phyloP scores from a whole-genome alignment of 495 filamentous ascomycete genomes.

The Talaromyces wortmannii region DNA sequence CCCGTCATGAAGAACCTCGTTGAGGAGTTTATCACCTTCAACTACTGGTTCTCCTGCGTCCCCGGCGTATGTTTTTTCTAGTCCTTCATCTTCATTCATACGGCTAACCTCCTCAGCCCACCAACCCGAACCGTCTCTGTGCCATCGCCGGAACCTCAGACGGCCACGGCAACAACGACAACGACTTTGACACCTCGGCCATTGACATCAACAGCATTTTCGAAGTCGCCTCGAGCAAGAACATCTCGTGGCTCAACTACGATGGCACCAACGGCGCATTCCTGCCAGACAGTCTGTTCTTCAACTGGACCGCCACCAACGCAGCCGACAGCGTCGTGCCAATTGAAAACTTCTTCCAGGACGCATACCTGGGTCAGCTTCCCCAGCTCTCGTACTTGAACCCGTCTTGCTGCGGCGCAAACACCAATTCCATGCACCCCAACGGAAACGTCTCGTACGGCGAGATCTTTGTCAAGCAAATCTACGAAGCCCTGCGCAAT shows the following conservation, averaged over 20 bases:
- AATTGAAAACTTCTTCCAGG: constrained; percentile 26
- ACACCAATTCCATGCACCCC: constrained; percentile 43
- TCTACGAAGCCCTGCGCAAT: constrained; percentile 41
- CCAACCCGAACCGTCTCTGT: constrained; percentile 41
- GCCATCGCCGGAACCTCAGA: constrained; percentile 38
- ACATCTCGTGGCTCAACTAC: constrained; percentile 45
- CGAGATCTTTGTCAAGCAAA: constrained; percentile 39
- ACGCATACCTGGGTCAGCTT: constrained; percentile 29
- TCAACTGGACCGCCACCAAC: constrained; percentile 34
- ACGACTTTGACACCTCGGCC: constrained; percentile 27
- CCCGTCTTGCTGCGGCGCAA: constrained; percentile 40
- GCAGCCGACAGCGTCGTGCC: constrained; percentile 22
- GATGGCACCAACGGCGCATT: constrained; percentile 29
- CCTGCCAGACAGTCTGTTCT: constrained; percentile 27
- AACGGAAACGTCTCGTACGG: constrained; percentile 36
- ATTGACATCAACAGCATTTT: constrained; percentile 39
- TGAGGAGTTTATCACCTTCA: constrained; percentile 45
- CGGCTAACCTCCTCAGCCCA: constrained; percentile 23
- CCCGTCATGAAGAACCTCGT: constrained; percentile 38
- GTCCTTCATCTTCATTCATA: neutral
- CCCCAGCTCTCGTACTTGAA: constrained; percentile 43
- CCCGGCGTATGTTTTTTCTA: constrained; percentile 31
- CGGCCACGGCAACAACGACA: constrained; percentile 42
- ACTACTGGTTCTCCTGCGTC: constrained; percentile 43
- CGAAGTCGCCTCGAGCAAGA: constrained; percentile 35